A percentile compares a stretch with the other conserved stretches of the same genome.
Conservation (phyloP, 2,329 filamentous ascomycete species). For the Nigrospora sphaerica region DNA sequence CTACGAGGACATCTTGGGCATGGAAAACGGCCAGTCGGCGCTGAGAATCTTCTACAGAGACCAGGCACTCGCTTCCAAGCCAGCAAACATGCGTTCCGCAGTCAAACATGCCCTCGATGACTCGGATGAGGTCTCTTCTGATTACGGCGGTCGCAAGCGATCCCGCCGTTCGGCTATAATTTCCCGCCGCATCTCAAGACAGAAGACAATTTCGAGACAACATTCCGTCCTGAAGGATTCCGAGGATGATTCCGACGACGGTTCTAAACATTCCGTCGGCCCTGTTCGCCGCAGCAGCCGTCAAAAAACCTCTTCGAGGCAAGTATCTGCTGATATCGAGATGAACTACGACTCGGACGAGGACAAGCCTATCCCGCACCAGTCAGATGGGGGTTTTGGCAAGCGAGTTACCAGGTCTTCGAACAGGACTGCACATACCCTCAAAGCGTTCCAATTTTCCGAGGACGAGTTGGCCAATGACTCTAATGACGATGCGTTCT, state of each 20-base stretch:
- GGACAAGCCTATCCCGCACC: background rate
- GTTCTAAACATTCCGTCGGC: background rate
- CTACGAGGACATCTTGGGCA: slow-evolving; percentile 17
- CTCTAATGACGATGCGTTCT: slow-evolving; percentile 7
- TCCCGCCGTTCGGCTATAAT: too few relatives aligned
- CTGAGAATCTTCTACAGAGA: slow-evolving; percentile 11
- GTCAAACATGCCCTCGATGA: too few relatives aligned
- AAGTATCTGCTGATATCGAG: background rate
- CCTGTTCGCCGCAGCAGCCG: slow-evolving; percentile 4
- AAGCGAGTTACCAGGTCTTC: slow-evolving; percentile 1
- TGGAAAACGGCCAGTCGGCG: slow-evolving; percentile 15
- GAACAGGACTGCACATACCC: slow-evolving; percentile 1
- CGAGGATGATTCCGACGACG: background rate
- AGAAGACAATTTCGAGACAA: background rate
- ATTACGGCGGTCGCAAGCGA: too few relatives aligned
- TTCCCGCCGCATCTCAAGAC: too few relatives aligned
- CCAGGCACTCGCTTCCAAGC: slow-evolving; percentile 6
- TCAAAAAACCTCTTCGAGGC: slow-evolving; percentile 4
- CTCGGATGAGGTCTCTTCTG: too few relatives aligned
- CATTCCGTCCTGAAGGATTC: background rate
- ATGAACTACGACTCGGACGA: background rate
- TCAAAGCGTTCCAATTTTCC: slow-evolving; percentile 8
- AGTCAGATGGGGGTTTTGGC: background rate
- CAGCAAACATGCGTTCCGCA: background rate
- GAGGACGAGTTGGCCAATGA: slow-evolving; percentile 24